Percentiles rank a stretch among this genome's conserved stretches.
phyloP scores from a whole-genome alignment of 208 protist species.

The Acanthamoeba sp. region DNA sequence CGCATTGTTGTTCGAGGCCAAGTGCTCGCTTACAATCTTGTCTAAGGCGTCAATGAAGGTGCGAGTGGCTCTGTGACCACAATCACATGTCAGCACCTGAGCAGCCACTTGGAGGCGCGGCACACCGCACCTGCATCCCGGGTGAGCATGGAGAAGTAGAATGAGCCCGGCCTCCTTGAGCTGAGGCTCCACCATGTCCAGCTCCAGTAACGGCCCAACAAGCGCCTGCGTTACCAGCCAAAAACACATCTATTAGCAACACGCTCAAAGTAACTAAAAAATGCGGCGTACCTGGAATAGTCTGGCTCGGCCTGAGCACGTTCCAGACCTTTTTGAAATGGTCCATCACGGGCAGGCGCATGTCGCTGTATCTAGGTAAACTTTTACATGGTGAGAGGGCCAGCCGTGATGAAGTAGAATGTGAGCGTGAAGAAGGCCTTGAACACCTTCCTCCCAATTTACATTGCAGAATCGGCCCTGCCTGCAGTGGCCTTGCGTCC shows the following conservation, averaged over 20 bases:
- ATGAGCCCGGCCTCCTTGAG: slow-evolving; percentile 65
- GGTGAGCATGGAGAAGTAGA: slow-evolving; percentile 66
- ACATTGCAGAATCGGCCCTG: not conserved
- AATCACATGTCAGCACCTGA: not conserved
- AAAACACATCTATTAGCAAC: no score
- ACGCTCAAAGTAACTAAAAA: no score
- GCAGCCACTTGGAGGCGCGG: not conserved
- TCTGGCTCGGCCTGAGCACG: slow-evolving; percentile 45
- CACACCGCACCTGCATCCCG: slow-evolving; percentile 63
- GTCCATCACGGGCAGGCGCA: slow-evolving; percentile 71
- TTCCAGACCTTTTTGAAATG: slow-evolving; percentile 75
- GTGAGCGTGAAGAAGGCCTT: slow-evolving; percentile 70
- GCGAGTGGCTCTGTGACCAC: not conserved
- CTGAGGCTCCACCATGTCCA: slow-evolving; percentile 68
- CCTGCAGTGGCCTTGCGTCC: not conserved
- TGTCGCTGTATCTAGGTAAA: slow-evolving; percentile 72
- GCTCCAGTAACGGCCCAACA: slow-evolving; percentile 58
- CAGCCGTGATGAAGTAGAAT: slow-evolving; percentile 71
- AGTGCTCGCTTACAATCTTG: slow-evolving; percentile 71
- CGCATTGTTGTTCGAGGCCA: not conserved
- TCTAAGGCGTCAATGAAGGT: slow-evolving; percentile 73
- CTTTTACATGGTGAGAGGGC: slow-evolving; percentile 69
- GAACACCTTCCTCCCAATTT: slow-evolving; percentile 40
- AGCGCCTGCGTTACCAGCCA: not conserved
- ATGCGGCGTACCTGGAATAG: slow-evolving; percentile 56